phyloP scores from a whole-genome alignment of 495 filamentous ascomycete species.

The Daldinia grandis region DNA sequence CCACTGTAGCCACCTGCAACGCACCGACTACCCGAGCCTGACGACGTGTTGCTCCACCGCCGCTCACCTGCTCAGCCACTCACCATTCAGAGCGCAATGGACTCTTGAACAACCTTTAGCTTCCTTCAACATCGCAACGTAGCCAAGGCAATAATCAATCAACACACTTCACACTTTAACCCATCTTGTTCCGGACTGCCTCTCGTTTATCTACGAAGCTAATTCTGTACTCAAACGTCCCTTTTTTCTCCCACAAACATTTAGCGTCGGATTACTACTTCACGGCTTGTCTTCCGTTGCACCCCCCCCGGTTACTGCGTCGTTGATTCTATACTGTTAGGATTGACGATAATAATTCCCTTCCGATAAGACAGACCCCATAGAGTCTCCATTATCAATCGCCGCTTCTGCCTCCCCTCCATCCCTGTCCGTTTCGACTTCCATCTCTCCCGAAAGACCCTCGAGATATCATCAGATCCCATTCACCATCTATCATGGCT shows the following conservation, averaged over 20 bases:
- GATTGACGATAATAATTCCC: slow-evolving; percentile 27
- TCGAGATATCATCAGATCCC: slow-evolving; percentile 49
- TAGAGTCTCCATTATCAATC: slow-evolving; percentile 27
- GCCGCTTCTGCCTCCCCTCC: slow-evolving; percentile 25
- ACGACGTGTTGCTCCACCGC: slow-evolving; percentile 37
- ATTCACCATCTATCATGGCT: slow-evolving; percentile 67
- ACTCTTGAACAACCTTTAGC: slow-evolving; percentile 26
- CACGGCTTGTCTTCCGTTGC: background rate
- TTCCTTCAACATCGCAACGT: slow-evolving; percentile 33
- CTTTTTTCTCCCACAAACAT: background rate
- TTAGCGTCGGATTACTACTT: slow-evolving; percentile 7
- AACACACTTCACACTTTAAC: slow-evolving; percentile 19
- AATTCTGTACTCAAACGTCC: background rate
- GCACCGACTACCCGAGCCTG: slow-evolving; percentile 24
- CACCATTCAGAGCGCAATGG: slow-evolving; percentile 18
- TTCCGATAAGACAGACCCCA: slow-evolving; percentile 40
- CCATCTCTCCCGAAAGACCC: slow-evolving; percentile 67
- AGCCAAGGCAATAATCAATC: slow-evolving; percentile 35
- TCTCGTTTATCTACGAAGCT: slow-evolving; percentile 5
- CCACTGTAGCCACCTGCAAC: background rate
- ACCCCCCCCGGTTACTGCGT: background rate
- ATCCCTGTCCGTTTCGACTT: slow-evolving; percentile 8
- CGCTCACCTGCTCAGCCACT: slow-evolving; percentile 28
- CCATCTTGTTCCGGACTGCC: slow-evolving; percentile 7
- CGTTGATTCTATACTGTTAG: slow-evolving; percentile 9